Conservation (phyloP, 2,329 filamentous ascomycete genomes). For the Fusarium hainanense region DNA sequence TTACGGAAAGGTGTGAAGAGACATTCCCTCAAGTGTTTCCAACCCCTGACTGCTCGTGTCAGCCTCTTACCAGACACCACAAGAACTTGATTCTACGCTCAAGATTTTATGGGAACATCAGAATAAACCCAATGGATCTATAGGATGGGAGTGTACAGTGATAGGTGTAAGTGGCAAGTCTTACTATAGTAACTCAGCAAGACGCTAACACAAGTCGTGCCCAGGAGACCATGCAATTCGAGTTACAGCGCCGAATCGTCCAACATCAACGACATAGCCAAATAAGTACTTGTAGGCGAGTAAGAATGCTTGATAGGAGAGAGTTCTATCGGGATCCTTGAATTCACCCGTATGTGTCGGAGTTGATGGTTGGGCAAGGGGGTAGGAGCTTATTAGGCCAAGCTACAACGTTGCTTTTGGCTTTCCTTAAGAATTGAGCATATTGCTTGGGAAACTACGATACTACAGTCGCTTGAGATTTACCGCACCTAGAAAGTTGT, state of each 20-base stretch:
- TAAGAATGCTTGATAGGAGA: rapidly evolving
- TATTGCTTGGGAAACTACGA: background rate
- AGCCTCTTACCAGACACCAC: background rate
- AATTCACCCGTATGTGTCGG: background rate
- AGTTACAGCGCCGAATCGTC: background rate
- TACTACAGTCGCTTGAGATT: background rate
- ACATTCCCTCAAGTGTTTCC: background rate
- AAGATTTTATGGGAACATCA: no score
- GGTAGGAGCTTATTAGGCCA: no score
- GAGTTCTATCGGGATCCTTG: rapidly evolving
- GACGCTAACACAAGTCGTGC: background rate
- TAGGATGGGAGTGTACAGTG: background rate
- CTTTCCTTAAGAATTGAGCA: background rate
- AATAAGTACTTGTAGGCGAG: rapidly evolving
- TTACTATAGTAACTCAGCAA: background rate
- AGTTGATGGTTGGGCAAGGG: background rate
- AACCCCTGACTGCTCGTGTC: background rate
- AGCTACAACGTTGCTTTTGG: background rate
- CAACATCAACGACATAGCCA: background rate
- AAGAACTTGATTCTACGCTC: background rate
- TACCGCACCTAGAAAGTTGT: no score
- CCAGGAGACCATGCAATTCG: background rate
- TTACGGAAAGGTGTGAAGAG: background rate
- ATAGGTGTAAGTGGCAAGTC: background rate
- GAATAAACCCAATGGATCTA: background rate